Percentiles rank a stretch among this genome's conserved stretches.
Evolutionary conservation across 169 alveolate species (phyloP).

Genomic region (Condylostoma magnum): DNA sequence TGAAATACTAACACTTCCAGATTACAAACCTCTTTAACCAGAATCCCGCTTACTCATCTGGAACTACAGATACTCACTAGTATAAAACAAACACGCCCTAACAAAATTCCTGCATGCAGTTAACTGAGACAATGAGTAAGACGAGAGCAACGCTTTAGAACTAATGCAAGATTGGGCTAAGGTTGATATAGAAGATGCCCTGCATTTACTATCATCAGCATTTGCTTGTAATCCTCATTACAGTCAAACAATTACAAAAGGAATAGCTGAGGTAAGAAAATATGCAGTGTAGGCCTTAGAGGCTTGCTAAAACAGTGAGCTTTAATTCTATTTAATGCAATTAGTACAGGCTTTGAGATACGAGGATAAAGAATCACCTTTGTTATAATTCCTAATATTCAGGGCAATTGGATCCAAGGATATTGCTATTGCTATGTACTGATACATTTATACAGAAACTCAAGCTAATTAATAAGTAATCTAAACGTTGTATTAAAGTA

Average conservation of each 20-base stretch:
- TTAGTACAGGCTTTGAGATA: slow-evolving; percentile 60
- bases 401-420: slow-evolving; percentile 14
- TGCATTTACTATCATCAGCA: slow-evolving; percentile 65
- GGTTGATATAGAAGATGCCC: slow-evolving; percentile 75
- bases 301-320: slow-evolving; percentile 30
- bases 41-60: slow-evolving; percentile 59
- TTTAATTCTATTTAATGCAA: slow-evolving; percentile 38
- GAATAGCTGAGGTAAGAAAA: slow-evolving; percentile 72
- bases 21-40: slow-evolving; percentile 48
- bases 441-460: slow-evolving; percentile 42
- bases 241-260: slow-evolving; percentile 42
- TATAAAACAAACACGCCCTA: slow-evolving; percentile 63
- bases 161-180: slow-evolving; percentile 68
- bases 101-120: slow-evolving; percentile 70
- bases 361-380: slow-evolving; percentile 30
- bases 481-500: background rate
- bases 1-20: slow-evolving; percentile 65
- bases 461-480: background rate
- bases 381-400: slow-evolving; percentile 26
- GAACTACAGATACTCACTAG: slow-evolving; percentile 66
- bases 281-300: slow-evolving; percentile 76
- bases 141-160: slow-evolving; percentile 69
- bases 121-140: slow-evolving; percentile 75
- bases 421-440: slow-evolving; percentile 36
- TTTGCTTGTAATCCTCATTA: slow-evolving; percentile 62